Base-by-base conservation (phyloP, 768 basidiomycete species). In the Amanita phalloides region DNA sequence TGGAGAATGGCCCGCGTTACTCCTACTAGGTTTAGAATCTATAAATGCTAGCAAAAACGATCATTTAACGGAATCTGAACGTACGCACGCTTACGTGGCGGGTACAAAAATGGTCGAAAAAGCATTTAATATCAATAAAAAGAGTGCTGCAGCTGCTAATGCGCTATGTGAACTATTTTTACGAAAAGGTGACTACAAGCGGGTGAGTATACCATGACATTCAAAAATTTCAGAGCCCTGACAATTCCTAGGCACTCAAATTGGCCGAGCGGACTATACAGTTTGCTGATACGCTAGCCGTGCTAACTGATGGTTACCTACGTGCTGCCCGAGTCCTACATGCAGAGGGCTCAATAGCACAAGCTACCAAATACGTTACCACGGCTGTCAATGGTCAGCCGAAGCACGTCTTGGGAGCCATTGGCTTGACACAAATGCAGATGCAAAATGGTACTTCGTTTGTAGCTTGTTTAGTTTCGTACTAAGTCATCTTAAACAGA, bases 181-280 rank as follows among this genome's bases (percentile, higher is more conserved):
- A 20, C 75, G 81, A 43, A 89, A 86, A 61, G 81, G 81, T 2
- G 78, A 82, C 46, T 68, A 76, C 42, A 70, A 75, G 54, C 74
- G 77, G 56, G 90, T 84, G 54, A 36, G 73, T 64, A 3, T 9
- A n/a, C 36, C 17, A 45, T 36, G 54, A 45, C 48, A 48, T 21
- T 39, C 1, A 39, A 25, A 9, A 28, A 4, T 4, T 45, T 33
- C 23, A 6, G 11, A 38, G 45, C 49, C 55, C 46, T 53, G 41
- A 48, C 17, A 20, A 49, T 17, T 26, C 42, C 1, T 51, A 92
- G 83, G 90, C 92, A 0, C 65, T 95, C 41, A 99, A 98, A 71
- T 72, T 98, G 17, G 93, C 92, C 21, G 96, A 98, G 60, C 79
- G 93, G 48, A 86, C 93, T 0, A 83, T 98, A 37, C 93, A 97